Base-by-base conservation (phyloP, 192 early-diverging fungal species). In the Backusella liffmaniae region DNA sequence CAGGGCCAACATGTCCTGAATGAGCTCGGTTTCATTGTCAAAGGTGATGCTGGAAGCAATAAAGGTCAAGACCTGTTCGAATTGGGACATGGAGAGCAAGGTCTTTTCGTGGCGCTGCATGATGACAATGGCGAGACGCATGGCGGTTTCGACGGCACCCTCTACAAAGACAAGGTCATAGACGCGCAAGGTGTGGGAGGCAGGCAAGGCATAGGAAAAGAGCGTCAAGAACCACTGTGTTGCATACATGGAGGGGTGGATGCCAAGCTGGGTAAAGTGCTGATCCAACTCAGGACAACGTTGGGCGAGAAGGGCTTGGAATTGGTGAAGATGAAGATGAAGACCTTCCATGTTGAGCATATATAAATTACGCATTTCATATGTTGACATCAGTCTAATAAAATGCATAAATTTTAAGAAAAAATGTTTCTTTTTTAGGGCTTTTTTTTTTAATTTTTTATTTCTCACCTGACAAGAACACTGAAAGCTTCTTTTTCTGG, bases 141-240 rank as follows among this genome's bases (percentile, higher is more conserved):
- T 91, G 65, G 96, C 91, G 10, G 93, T 85, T 81, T 96, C 96
- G 36, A 91, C 86, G 18, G 90, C 87, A 71, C 97, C 96, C 78
- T 98, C 95, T 2, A 90, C 89, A 75, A 96, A 94, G 26, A 94
- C 86, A 9, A 97, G 88, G 83, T 98, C 97, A 81, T 95, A 91
- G 32, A 97, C 93, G 6, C 96, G 90, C 76, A 96, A 86, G 12
- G 97, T 95, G 68, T 96, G 83, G 26, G 90, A 85, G 73, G 97
- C 80, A 37, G 97, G 97, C 80, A 96, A 95, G 4, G 94, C 91
- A 83, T 96, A 97, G 1, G 96, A 93, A 87, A 98, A 98, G 36
- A 96, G 81, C 0, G 97, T 96, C 74, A 98, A 81, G 83, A 96
- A 97, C 97, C 97, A 98, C 75, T 96, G 95, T 86, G 95, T 94